Percentiles rank a stretch among this genome's conserved stretches.
These are phyloP conservation scores for Fomitopsis pulvina DNA, from an alignment of 768 basidiomycete genomes.

Conservation along the genomic window DNA sequence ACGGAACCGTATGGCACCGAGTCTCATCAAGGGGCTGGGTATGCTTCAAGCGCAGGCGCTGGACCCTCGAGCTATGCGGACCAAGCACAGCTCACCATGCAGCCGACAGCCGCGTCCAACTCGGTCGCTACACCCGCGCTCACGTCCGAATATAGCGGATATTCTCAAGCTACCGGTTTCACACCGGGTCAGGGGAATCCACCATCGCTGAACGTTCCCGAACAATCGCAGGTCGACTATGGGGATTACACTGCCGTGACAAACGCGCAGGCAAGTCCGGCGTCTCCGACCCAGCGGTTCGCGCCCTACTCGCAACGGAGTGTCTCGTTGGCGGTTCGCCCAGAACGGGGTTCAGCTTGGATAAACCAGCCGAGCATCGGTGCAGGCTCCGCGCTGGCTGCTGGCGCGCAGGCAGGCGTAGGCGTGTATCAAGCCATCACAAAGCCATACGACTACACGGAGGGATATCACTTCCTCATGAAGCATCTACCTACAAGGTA, in stretches of 20 bases:
- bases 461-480: slow-evolving; percentile 96
- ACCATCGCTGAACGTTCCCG: not conserved
- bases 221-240: slow-evolving; percentile 1
- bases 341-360: not conserved
- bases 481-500: slow-evolving; percentile 82
- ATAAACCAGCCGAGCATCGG: not conserved
- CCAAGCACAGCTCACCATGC: slow-evolving; percentile 24
- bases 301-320: not conserved
- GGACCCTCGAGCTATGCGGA: slow-evolving; percentile 20
- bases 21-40: slow-evolving; percentile 3
- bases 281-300: not conserved
- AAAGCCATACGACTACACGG: slow-evolving; percentile 88
- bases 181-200: not conserved
- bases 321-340: not conserved
- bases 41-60: slow-evolving; percentile 11
- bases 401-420: slow-evolving; percentile 12
- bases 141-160: slow-evolving; percentile 12
- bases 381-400: slow-evolving; percentile 7
- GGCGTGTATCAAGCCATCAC: slow-evolving; percentile 60
- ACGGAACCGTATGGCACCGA: slow-evolving; percentile 20
- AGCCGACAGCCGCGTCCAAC: slow-evolving; percentile 22
- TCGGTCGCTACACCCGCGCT: slow-evolving; percentile 19
- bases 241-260: slow-evolving; percentile 10
- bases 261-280: slow-evolving; percentile 1
- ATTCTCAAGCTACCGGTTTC: not conserved